These are phyloP conservation scores for Pythium phragmiticola DNA, from an alignment of 352 stramenopile genomes.

Conservation along the genomic window DNA sequence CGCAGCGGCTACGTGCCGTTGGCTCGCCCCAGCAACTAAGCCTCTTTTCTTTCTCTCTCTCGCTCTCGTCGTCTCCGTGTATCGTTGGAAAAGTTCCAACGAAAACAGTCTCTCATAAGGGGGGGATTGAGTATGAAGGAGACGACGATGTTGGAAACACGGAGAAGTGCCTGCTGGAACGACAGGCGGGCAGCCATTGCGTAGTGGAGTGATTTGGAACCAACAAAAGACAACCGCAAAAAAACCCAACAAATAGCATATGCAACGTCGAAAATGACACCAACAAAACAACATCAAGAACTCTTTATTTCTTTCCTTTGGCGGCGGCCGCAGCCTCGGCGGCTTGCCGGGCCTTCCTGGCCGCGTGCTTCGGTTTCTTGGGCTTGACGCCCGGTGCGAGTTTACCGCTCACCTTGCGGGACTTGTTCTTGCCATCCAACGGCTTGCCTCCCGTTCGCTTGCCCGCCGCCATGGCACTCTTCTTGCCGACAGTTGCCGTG, in stretches of 20 bases:
- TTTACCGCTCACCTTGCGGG: constrained; percentile 27
- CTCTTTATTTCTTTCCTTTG: constrained; percentile 23
- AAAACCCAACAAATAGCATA: constrained; percentile 3
- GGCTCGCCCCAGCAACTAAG: constrained; percentile 16
- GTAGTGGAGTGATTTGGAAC: too few relatives aligned
- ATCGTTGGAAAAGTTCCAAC: neutral
- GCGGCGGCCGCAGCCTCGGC: constrained; percentile 36
- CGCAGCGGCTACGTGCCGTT: constrained; percentile 55
- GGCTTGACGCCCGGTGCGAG: constrained; percentile 38
- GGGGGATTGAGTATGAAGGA: too few relatives aligned
- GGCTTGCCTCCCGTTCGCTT: neutral
- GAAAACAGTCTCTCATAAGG: neutral
- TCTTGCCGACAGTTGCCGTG: constrained; percentile 33
- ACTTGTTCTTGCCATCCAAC: constrained; percentile 34
- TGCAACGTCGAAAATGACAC: constrained; percentile 3
- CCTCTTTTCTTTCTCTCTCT: too few relatives aligned
- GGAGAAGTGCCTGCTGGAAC: too few relatives aligned
- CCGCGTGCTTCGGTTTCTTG: constrained; percentile 74
- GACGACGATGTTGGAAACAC: too few relatives aligned
- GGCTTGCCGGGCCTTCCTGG: constrained; percentile 56
- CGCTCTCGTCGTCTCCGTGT: too few relatives aligned
- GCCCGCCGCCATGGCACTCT: constrained; percentile 10
- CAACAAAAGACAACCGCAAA: neutral
- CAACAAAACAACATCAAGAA: neutral
- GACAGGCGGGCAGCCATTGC: too few relatives aligned